Evolutionary conservation across 2,329 filamentous ascomycete genomes (phyloP).

Genomic region (Ceratocystis smalleyi): DNA sequence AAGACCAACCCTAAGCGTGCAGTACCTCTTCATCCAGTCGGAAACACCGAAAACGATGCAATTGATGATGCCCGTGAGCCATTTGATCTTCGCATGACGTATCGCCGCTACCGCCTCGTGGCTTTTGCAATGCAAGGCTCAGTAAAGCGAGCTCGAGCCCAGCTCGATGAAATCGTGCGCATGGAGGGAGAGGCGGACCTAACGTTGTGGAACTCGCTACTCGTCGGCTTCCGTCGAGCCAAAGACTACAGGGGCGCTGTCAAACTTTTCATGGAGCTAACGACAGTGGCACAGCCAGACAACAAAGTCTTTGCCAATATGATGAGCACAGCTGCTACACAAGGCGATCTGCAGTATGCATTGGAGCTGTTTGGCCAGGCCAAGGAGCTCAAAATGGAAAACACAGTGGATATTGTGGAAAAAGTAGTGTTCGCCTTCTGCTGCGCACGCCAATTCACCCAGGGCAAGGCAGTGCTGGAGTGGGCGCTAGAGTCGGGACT

Average conservation of each 20-base stretch:
- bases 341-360: constrained; percentile 58
- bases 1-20: not conserved
- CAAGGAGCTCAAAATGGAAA: constrained; percentile 33
- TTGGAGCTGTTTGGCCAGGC: constrained; percentile 50
- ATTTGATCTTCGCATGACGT: constrained; percentile 6
- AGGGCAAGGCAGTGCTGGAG: constrained; percentile 28
- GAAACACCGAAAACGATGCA: constrained; percentile 6
- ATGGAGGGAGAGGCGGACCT: constrained; percentile 32
- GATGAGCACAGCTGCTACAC: constrained; percentile 53
- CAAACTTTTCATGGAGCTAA: constrained; percentile 46
- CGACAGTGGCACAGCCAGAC: constrained; percentile 37
- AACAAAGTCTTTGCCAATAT: constrained; percentile 53
- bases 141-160: constrained; percentile 10
- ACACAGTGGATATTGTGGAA: constrained; percentile 29
- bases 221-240: constrained; percentile 53
- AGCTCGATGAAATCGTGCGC: constrained; percentile 11
- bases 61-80: not conserved
- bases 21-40: not conserved
- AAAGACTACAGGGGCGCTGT: constrained; percentile 53
- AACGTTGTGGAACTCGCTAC: constrained; percentile 58
- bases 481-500: constrained; percentile 38
- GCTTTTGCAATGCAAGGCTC: constrained; percentile 12
- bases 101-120: constrained; percentile 10
- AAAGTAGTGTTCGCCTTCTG: constrained; percentile 31
- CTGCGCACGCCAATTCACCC: constrained; percentile 24